phyloP scores from a whole-genome alignment of 2,329 filamentous ascomycete species.

The Venturiaceae sp. region DNA sequence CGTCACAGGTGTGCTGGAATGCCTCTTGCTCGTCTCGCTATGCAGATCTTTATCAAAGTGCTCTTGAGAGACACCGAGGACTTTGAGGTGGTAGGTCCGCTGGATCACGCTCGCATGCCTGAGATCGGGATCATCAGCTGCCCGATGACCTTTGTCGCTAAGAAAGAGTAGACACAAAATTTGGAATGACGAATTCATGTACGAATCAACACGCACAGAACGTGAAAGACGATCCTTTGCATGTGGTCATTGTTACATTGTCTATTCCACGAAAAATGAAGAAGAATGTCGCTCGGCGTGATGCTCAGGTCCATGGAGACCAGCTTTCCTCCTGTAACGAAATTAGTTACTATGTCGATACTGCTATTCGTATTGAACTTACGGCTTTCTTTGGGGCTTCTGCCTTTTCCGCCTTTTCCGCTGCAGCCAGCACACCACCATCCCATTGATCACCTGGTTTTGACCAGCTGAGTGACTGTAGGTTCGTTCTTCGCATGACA shows the following conservation, averaged over 20 bases:
- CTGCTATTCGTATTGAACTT: background rate
- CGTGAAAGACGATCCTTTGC: background rate
- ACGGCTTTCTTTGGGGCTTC: background rate
- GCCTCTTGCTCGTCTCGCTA: conserved; percentile 2
- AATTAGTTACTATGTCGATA: background rate
- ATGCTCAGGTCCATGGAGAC: background rate
- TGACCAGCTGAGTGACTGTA: background rate
- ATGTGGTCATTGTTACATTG: too few relatives aligned
- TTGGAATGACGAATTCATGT: background rate
- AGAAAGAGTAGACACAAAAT: background rate
- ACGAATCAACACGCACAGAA: background rate
- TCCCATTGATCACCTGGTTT: background rate
- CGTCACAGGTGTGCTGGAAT: conserved; percentile 2
- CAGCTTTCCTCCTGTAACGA: background rate
- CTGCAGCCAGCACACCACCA: background rate
- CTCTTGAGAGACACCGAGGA: background rate
- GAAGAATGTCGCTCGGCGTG: background rate
- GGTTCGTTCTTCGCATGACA: conserved; percentile 4
- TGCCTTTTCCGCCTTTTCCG: background rate
- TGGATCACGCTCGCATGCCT: conserved; percentile 7
- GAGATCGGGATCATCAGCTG: conserved; percentile 8
- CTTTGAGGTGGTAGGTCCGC: conserved; percentile 2
- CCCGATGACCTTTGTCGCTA: conserved; percentile 2
- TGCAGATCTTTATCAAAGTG: background rate
- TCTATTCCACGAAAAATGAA: background rate